Evolutionary conservation across 2,329 filamentous ascomycete genomes (phyloP), one percentile per base, ranked within the genome.

Genomic region (Beauveria caledonica): DNA sequence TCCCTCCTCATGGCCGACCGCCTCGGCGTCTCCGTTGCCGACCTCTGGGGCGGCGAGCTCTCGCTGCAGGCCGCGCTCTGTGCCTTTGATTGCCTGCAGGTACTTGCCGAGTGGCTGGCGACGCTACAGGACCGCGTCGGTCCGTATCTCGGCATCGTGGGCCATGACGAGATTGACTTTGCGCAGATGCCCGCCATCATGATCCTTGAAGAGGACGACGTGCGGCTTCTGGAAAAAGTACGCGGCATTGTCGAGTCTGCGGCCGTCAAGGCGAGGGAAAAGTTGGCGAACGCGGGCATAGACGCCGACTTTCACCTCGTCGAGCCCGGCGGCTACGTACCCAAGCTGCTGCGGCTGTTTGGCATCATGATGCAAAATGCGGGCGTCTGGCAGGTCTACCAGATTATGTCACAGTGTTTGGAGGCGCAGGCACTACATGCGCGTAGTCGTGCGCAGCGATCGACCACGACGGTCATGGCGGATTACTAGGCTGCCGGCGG

Each of bases 81-180:
- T 72, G 87, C 89, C 5, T 95, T 96, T 68, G 93, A 97, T 69
- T 97, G 93, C 69, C 89, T 90, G 2, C 92, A 97, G 69, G 91
- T 97, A 1, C 82, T 99, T 36, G 91, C 91, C 0, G 93, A 97
- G 73, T 99, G 93, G 93, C 84, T 94, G 45, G 89, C 90, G 5
- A 94, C 92, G 1, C 84, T 97, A 3, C 94, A 99, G 72, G 92
- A 97, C 69, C 88, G 94, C 9, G 89, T 97, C n/a, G 93, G 93
- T 0, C 86, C 86, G 5, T 96, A 94, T 68, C 74, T 97, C 6
- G 93, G 93, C 5, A 85, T 97, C 6, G 81, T 97, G 1, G 93
- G 93, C 13, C 87, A 88, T 62, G 89, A 96, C 64, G 82, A 88
- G 0, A 84, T 94, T 39, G 91, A 97, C 67, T 81, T 90, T 56